Conservation (phyloP, 371 early-diverging fungal species). For the Mycotypha africana region DNA sequence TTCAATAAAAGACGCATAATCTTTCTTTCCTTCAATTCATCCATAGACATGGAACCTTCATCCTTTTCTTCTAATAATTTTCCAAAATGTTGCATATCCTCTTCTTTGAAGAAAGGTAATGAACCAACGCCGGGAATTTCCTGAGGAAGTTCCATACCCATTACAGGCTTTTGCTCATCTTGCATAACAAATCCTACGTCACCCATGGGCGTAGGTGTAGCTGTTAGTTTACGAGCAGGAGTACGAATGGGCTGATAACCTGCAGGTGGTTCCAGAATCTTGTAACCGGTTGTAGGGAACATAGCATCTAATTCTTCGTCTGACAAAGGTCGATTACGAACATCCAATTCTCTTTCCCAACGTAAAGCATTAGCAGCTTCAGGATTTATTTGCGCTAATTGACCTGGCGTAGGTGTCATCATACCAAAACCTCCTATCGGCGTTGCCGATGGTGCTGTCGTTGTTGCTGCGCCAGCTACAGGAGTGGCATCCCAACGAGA, state of each 20-base stretch:
- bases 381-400: slow-evolving; percentile 65
- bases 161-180: slow-evolving; percentile 57
- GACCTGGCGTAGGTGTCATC: slow-evolving; percentile 71
- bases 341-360: slow-evolving; percentile 84
- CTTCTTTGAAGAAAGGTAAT: slow-evolving; percentile 93
- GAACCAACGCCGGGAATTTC: slow-evolving; percentile 89
- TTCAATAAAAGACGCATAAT: slow-evolving; percentile 92
- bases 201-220: slow-evolving; percentile 90
- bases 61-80: slow-evolving; percentile 83
- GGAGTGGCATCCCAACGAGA: slow-evolving; percentile 86
- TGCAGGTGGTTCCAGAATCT: slow-evolving; percentile 85
- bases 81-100: slow-evolving; percentile 96
- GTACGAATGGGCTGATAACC: slow-evolving; percentile 93
- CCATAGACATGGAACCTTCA: slow-evolving; percentile 79
- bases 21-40: slow-evolving; percentile 91
- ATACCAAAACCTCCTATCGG: slow-evolving; percentile 71
- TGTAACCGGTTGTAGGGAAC: slow-evolving; percentile 90
- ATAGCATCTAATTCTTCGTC: slow-evolving; percentile 94
- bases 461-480: slow-evolving; percentile 43
- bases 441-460: slow-evolving; percentile 49
- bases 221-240: slow-evolving; percentile 91
- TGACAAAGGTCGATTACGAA: slow-evolving; percentile 77
- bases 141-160: slow-evolving; percentile 67
- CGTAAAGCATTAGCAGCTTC: slow-evolving; percentile 70
- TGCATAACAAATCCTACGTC: slow-evolving; percentile 82